Evolutionary conservation across 2,329 filamentous ascomycete genomes (phyloP).

Genomic region (Fusarium brachygibbosum): DNA sequence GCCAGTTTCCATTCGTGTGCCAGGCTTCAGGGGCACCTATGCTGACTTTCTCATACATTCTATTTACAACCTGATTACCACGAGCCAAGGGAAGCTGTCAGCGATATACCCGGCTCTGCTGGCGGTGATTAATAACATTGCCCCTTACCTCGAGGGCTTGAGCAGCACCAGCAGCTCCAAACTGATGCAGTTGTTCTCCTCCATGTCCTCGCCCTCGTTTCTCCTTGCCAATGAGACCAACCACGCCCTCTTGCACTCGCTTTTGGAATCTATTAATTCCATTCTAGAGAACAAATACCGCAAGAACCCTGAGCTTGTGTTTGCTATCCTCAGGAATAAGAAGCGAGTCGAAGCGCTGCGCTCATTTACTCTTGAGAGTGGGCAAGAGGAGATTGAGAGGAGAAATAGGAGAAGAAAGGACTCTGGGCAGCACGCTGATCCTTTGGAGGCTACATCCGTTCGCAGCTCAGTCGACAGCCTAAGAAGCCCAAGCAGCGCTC

Average conservation of each 20-base stretch:
- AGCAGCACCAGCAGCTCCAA: constrained; percentile 82
- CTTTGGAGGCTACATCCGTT: constrained; percentile 62
- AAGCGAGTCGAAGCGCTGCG: constrained; percentile 88
- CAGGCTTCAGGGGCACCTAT: constrained; percentile 89
- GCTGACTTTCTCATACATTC: constrained; percentile 96
- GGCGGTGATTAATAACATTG: constrained; percentile 93
- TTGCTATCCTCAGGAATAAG: constrained; percentile 81
- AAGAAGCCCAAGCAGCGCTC: constrained; percentile 67
- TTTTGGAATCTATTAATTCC: constrained; percentile 90
- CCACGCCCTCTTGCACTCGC: constrained; percentile 80
- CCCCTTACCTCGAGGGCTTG: constrained; percentile 84
- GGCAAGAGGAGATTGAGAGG: constrained; percentile 89
- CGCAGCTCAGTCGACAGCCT: constrained; percentile 77
- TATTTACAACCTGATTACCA: constrained; percentile 91
- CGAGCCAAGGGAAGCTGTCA: constrained; percentile 89
- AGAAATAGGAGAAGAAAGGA: constrained; percentile 80
- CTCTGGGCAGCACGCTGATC: constrained; percentile 63
- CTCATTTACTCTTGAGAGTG: constrained; percentile 91
- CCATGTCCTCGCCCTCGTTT: constrained; percentile 94
- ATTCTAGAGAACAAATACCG: constrained; percentile 90
- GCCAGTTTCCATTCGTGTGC: constrained; percentile 83
- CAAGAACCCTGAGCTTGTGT: constrained; percentile 84
- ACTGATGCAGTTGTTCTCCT: constrained; percentile 87
- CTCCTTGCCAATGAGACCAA: constrained; percentile 93
- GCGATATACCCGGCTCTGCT: constrained; percentile 93